Evolutionary conservation across 176 grass and related monocot species (phyloP).

Genomic region (Saccharum officinarum): DNA sequence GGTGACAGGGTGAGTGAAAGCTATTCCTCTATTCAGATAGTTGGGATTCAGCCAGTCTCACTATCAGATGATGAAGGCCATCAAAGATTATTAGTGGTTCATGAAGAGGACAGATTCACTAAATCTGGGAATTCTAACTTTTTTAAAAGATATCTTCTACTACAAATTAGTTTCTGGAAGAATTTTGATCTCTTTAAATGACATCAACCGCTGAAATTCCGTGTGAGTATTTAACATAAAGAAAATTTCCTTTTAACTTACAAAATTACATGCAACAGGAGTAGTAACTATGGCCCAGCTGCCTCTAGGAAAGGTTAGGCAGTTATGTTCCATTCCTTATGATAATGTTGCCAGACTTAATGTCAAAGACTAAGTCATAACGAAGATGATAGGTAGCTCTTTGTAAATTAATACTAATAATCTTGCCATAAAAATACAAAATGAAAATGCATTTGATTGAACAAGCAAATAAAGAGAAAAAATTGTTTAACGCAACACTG

Average conservation of each 20-base stretch:
- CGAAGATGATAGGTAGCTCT: background rate
- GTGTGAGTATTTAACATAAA: slow-evolving; percentile 27
- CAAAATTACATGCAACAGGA: background rate
- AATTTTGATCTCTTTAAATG: slow-evolving; percentile 36
- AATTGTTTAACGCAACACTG: background rate
- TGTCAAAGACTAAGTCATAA: slow-evolving; percentile 6
- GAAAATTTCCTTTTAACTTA: slow-evolving; percentile 5
- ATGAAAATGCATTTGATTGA: background rate
- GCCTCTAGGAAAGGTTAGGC: slow-evolving; percentile 10
- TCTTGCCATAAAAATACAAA: background rate
- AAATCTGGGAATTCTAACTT: slow-evolving; percentile 38
- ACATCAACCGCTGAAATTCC: slow-evolving; percentile 58
- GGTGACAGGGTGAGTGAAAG: background rate
- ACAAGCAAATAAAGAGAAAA: background rate
- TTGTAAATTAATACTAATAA: slow-evolving; percentile 5
- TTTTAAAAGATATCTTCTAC: slow-evolving; percentile 40
- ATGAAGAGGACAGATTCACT: slow-evolving; percentile 47
- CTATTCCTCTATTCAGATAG: slow-evolving; percentile 7
- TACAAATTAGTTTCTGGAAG: slow-evolving; percentile 31
- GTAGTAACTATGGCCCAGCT: background rate
- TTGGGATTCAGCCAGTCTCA: background rate
- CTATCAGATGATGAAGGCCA: slow-evolving; percentile 7
- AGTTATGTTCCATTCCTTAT: background rate
- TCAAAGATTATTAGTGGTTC: slow-evolving; percentile 34
- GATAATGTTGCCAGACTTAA: slow-evolving; percentile 8